Evolutionary conservation across 192 early-diverging fungal genomes (phyloP), one percentile per base, ranked within the genome.

Genomic region (Haplosporangium gracile): DNA sequence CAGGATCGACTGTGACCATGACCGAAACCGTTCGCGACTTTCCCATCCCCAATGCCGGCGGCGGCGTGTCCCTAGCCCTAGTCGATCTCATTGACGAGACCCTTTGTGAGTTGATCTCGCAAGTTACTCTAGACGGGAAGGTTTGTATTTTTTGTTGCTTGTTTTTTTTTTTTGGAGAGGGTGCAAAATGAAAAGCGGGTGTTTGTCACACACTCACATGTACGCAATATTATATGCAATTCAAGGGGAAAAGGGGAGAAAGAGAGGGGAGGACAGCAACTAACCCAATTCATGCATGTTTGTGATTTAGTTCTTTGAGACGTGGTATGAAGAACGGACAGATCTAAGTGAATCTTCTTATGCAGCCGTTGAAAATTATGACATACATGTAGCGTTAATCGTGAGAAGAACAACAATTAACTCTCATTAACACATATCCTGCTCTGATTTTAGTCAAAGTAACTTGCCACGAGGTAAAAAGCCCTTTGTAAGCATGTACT

Each of bases 381-480:
- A 36, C 36, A 36, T 36, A 43, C 42, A 43, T 43, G 5, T 0
- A 43, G 10, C 42, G 10, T 43, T 43, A 11, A 43, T 43, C 42
- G 42, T 43, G 42, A n/a, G n/a, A n/a, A n/a, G n/a, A n/a, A 42
- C 5, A 20, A 34, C 2, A 40, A 69, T 69, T 36, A 34, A 5
- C 32, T 18, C 51, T 53, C 51, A 15, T 47, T 4, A 47, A 51
- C 49, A 15, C 13, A 51, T 4, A 51, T 51, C 10, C 15, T 15
- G 1, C 49, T 51, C 20, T 26, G 39, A 20, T 38, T 68, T 26
- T 7, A 7, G 16, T 2, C 51, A 22, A 22, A 1, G 45, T 18
- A 79, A 55, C 78, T 13, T 73, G 71, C 40, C 78, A 79, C 72
- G 74, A 80, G 72, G 72, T 74, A 78, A 70, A 51, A 70, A 38